phyloP scores from a whole-genome alignment of 106 monocot genomes.

The Apostasia ramifera region DNA sequence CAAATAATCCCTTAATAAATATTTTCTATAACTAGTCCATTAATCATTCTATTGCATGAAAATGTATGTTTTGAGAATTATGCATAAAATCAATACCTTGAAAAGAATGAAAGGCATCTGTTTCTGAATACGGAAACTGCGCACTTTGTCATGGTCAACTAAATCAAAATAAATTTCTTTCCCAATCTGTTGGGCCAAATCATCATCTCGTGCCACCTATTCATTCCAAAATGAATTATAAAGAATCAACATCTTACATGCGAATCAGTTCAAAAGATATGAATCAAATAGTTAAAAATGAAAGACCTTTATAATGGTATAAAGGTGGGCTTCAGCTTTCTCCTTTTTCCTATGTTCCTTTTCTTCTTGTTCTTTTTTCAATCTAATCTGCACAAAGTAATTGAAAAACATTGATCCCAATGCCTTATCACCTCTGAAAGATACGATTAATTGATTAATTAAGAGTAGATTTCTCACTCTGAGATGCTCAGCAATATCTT shows the following conservation, averaged over 20 bases:
- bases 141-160: constrained; percentile 98
- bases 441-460: no score
- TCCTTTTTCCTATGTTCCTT: constrained; percentile 99
- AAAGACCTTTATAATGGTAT: constrained; percentile 91
- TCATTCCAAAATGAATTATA: constrained; percentile 4
- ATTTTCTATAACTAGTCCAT: no score
- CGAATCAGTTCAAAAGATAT: no score
- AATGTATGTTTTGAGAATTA: no score
- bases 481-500: constrained; percentile 96
- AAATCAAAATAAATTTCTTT: constrained; percentile 94
- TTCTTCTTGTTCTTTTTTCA: constrained; percentile 99
- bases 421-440: background rate
- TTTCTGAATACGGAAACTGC: constrained; percentile 92
- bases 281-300: no score
- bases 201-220: constrained; percentile 89
- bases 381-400: constrained; percentile 52
- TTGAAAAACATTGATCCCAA: background rate
- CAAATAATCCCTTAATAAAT: no score
- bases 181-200: constrained; percentile 85
- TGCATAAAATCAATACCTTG: constrained; percentile 50
- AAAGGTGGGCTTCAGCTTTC: constrained; percentile 96
- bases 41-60: no score
- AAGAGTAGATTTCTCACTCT: constrained; percentile 31
- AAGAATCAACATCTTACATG: background rate
- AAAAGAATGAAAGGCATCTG: constrained; percentile 75